Evolutionary conservation across 2,329 filamentous ascomycete species (phyloP), one percentile per base, ranked within the genome.

Genomic region (Scedosporium apiospermum): DNA sequence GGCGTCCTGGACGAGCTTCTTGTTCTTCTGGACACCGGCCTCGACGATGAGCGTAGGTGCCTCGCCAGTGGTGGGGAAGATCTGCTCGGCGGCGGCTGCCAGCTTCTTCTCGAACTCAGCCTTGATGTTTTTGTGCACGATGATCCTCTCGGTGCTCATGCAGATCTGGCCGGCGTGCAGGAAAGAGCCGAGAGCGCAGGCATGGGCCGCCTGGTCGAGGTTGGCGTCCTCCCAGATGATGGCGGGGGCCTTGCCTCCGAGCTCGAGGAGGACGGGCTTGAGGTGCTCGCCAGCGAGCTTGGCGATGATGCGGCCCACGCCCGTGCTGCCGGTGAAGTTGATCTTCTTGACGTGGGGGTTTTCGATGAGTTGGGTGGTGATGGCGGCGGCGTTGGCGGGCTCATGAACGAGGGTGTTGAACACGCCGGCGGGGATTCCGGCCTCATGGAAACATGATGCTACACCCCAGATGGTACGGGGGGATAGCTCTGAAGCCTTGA

Each of bases 181-280:
- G 70, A 93, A 92, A 0, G 89, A 80, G 3, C 90, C 91, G 1
- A 88, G 72, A 0, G 85, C 85, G 67, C 88, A 90, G 68, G 86
- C 82, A 12, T 79, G 72, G 0, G 89, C 91, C 0, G 91, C 90
- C 26, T 84, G 79, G 34, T 88, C 81, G 49, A 96, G 71, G 69
- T 96, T 83, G 14, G 91, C 91, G 72, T 96, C 91, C 60, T 90
- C 87, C 72, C 89, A 85, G 0, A 96, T 86, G 64, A 96, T 88
- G 2, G 89, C 86, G 0, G 86, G 85, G 0, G 89, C 88, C 73
- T 96, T 96, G 57, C 91, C 91, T 3, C 92, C 91, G 1, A 96
- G 79, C 73, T 96, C 91, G 69, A 96, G 81, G 1, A 96, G 77
- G 1, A 89, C 82, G 0, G 90, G 91, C 78, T 96, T 96, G 49